Evolutionary conservation across 768 basidiomycete genomes (phyloP).

Genomic region (Peribolospora baueri): DNA sequence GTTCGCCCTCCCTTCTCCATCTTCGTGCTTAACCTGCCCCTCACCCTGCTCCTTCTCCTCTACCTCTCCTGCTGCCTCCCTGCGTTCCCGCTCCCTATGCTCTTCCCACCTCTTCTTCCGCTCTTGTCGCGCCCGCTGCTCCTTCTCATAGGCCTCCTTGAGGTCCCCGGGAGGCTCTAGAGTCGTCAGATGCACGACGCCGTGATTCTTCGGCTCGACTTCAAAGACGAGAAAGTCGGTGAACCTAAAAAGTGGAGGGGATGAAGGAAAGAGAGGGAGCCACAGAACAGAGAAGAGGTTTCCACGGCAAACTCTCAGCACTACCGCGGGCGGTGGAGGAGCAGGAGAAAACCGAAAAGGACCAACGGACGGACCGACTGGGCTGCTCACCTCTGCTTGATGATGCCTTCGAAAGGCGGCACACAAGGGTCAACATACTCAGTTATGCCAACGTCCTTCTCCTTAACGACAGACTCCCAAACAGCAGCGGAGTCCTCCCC

Average conservation of each 20-base stretch:
- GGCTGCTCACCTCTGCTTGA: constrained; percentile 64
- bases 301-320: neutral
- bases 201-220: constrained; percentile 54
- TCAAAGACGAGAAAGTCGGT: constrained; percentile 93
- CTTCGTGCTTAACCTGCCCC: neutral
- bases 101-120: constrained; percentile 6
- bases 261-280: neutral
- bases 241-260: constrained; percentile 32
- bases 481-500: too few relatives aligned
- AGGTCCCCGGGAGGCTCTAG: constrained; percentile 17
- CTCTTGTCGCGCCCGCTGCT: constrained; percentile 22
- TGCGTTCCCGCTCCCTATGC: constrained; percentile 4
- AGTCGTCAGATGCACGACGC: constrained; percentile 28
- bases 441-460: constrained; percentile 71
- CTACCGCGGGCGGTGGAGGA: too few relatives aligned
- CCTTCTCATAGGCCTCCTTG: constrained; percentile 43
- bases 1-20: constrained; percentile 10
- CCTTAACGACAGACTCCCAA: constrained; percentile 16
- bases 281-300: neutral
- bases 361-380: too few relatives aligned
- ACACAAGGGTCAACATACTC: constrained; percentile 52
- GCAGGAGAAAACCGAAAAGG: too few relatives aligned
- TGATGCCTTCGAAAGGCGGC: constrained; percentile 62
- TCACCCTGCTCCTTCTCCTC: constrained; percentile 3
- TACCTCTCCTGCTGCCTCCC: neutral